Evolutionary conservation across 257 asterid species (phyloP).

Genomic region (Lithospermum erythrorhizon): DNA sequence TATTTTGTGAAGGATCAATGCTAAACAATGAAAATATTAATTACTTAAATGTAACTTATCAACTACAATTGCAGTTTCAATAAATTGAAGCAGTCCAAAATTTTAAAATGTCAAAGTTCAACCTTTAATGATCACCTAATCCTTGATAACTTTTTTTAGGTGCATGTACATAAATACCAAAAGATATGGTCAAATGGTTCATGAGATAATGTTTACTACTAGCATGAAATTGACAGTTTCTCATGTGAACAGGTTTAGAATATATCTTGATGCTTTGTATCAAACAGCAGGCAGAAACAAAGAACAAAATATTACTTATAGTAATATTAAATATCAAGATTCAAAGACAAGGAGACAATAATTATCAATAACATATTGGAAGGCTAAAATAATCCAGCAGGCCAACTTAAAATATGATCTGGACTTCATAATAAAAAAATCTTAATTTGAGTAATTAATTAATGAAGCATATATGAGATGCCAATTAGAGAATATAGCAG

Average conservation of each 20-base stretch:
- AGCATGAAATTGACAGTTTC: background rate
- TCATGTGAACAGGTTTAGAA: background rate
- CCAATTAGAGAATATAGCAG: too few species aligned
- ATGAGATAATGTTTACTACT: slow-evolving; percentile 1
- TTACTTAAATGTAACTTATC: background rate
- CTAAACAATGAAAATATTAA: too few species aligned
- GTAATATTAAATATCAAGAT: background rate
- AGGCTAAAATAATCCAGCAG: background rate
- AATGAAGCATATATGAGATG: too few species aligned
- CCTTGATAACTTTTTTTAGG: background rate
- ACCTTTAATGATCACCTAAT: background rate
- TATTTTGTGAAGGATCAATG: too few species aligned
- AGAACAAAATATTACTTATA: background rate
- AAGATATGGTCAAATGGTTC: background rate
- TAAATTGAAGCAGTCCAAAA: background rate
- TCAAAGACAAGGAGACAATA: background rate
- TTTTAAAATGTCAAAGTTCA: background rate
- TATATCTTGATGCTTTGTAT: background rate
- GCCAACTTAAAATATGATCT: too few species aligned
- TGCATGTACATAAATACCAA: background rate
- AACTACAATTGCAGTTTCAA: too few species aligned
- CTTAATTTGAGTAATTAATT: too few species aligned
- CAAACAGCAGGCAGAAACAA: background rate
- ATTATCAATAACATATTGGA: background rate
- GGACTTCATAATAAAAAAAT: background rate